These are phyloP conservation scores for Paecilomyces dactylethromorphus DNA, from an alignment of 2,329 filamentous ascomycete species.

Conservation along the genomic window DNA sequence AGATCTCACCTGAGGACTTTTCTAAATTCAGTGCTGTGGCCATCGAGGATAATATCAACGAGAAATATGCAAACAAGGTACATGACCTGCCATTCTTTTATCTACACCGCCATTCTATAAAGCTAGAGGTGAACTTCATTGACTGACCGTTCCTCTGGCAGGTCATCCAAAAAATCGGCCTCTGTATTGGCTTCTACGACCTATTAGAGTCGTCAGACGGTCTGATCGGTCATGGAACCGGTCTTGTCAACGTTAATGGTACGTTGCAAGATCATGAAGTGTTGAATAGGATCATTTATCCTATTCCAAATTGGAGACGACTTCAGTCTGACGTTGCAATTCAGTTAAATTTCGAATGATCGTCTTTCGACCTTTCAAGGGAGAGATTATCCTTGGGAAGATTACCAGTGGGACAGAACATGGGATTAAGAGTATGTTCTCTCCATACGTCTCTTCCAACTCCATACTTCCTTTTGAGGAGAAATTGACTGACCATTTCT, in stretches of 20 bases:
- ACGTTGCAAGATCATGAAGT: slow-evolving; percentile 15
- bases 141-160: slow-evolving; percentile 21
- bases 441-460: not conserved
- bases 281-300: no score
- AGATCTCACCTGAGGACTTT: slow-evolving; percentile 86
- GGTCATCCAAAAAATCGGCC: slow-evolving; percentile 87
- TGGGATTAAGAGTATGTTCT: slow-evolving; percentile 62
- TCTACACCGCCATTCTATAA: not conserved
- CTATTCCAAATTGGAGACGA: not conserved
- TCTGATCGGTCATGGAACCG: slow-evolving; percentile 85
- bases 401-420: slow-evolving; percentile 68
- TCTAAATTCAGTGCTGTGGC: slow-evolving; percentile 71
- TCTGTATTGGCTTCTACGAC: slow-evolving; percentile 92
- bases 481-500: not conserved
- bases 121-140: not conserved
- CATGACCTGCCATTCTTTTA: not conserved
- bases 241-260: slow-evolving; percentile 92
- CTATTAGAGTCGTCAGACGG: slow-evolving; percentile 85
- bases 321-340: not conserved
- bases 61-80: slow-evolving; percentile 92
- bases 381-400: slow-evolving; percentile 79
- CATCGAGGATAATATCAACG: slow-evolving; percentile 94
- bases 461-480: slow-evolving; percentile 8
- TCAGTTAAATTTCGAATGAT: slow-evolving; percentile 86
- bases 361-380: slow-evolving; percentile 93